Evolutionary conservation across 768 basidiomycete genomes (phyloP).

Genomic region (Suillus bovinus): DNA sequence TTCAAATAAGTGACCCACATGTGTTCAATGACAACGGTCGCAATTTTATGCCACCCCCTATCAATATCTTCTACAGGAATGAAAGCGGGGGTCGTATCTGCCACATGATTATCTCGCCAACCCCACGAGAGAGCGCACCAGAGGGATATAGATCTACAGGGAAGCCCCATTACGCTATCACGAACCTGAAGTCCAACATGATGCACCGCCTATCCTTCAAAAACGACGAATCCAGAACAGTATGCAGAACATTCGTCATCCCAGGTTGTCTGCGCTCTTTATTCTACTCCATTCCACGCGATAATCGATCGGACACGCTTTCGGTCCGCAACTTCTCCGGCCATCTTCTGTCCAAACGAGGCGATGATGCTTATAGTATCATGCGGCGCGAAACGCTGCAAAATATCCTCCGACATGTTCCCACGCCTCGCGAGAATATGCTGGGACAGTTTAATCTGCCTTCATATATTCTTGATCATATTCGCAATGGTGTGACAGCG

Average conservation of each 20-base stretch:
- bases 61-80: slow-evolving; percentile 36
- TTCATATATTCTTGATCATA: slow-evolving; percentile 18
- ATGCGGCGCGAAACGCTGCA: slow-evolving; percentile 23
- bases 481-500: slow-evolving; percentile 40
- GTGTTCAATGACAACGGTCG: slow-evolving; percentile 22
- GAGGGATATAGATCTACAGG: slow-evolving; percentile 18
- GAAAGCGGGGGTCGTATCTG: slow-evolving; percentile 28
- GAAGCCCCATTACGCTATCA: slow-evolving; percentile 31
- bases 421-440: slow-evolving; percentile 18
- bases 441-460: slow-evolving; percentile 28
- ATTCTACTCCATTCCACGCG: slow-evolving; percentile 28
- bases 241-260: slow-evolving; percentile 33
- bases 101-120: slow-evolving; percentile 31
- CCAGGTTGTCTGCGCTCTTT: slow-evolving; percentile 34
- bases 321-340: slow-evolving; percentile 34
- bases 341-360: slow-evolving; percentile 39
- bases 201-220: slow-evolving; percentile 31
- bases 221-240: slow-evolving; percentile 20
- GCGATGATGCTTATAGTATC: slow-evolving; percentile 21
- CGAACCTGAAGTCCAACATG: slow-evolving; percentile 25
- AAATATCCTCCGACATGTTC: slow-evolving; percentile 21
- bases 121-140: slow-evolving; percentile 21
- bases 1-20: slow-evolving; percentile 33
- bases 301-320: slow-evolving; percentile 27
- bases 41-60: slow-evolving; percentile 30